These are phyloP conservation scores for Botryotinia calthae DNA, from an alignment of 2,329 filamentous ascomycete genomes.

Conservation along the genomic window DNA sequence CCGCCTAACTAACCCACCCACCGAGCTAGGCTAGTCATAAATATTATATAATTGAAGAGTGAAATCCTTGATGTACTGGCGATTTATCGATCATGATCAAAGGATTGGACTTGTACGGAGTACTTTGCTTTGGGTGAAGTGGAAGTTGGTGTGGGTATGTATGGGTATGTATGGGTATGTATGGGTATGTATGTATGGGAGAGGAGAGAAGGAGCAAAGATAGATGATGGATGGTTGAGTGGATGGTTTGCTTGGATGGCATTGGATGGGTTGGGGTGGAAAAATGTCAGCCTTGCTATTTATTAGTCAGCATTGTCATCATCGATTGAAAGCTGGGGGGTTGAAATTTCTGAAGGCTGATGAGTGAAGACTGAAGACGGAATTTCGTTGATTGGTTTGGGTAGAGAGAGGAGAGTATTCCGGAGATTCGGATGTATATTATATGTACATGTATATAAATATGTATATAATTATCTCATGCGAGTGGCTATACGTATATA, in stretches of 20 bases:
- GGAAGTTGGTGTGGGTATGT: no score
- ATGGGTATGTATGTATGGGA: neutral
- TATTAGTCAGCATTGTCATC: conserved; percentile 4
- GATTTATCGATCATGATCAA: neutral
- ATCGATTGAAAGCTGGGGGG: neutral
- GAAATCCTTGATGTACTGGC: neutral
- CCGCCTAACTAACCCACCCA: neutral
- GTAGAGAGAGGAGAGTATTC: neutral
- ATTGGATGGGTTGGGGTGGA: neutral
- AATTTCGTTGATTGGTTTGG: neutral
- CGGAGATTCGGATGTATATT: neutral
- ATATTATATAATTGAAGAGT: neutral
- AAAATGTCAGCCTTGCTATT: neutral
- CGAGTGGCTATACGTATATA: neutral
- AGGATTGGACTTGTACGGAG: neutral
- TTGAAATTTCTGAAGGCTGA: neutral
- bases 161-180: no score
- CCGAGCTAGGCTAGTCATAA: neutral
- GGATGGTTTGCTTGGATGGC: neutral
- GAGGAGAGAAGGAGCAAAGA: no score
- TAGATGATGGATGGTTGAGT: neutral
- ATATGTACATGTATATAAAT: no score
- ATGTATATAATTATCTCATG: no score
- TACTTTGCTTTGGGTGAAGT: no score
- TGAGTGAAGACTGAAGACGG: neutral